Conservation (phyloP, 805 yeast species). For the Lipomyces sp. region DNA sequence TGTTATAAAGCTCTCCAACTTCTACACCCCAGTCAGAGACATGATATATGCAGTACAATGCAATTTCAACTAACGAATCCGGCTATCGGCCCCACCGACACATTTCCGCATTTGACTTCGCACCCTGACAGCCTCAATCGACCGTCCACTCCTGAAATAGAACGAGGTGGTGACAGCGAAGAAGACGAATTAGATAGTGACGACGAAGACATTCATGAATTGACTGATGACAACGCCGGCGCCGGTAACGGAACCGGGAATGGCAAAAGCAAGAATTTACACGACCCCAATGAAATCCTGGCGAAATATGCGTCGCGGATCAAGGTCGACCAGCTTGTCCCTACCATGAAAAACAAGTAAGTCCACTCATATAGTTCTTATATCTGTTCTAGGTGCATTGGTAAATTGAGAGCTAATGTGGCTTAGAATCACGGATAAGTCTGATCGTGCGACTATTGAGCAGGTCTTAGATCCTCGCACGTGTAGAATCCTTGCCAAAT, state of each 20-base stretch:
- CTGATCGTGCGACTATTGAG: slow-evolving; percentile 95
- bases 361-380: neutral
- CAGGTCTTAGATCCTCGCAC: slow-evolving; percentile 97
- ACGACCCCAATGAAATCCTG: slow-evolving; percentile 34
- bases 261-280: slow-evolving; percentile 6
- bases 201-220: neutral
- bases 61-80: neutral
- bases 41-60: neutral
- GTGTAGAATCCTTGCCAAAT: slow-evolving; percentile 74
- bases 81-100: neutral
- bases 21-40: no score
- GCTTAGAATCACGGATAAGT: slow-evolving; percentile 60
- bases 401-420: neutral
- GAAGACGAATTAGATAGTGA: slow-evolving; percentile 18
- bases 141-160: neutral
- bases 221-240: neutral
- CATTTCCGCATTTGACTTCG: neutral
- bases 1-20: no score
- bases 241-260: neutral
- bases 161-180: neutral
- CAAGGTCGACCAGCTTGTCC: slow-evolving; percentile 33
- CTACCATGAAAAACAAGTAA: slow-evolving; percentile 31
- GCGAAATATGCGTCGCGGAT: slow-evolving; percentile 37
- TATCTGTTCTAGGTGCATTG: neutral
- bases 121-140: neutral